These are phyloP conservation scores for Rhodamnia argentea DNA, from an alignment of 345 rosid genomes.

Conservation along the genomic window DNA sequence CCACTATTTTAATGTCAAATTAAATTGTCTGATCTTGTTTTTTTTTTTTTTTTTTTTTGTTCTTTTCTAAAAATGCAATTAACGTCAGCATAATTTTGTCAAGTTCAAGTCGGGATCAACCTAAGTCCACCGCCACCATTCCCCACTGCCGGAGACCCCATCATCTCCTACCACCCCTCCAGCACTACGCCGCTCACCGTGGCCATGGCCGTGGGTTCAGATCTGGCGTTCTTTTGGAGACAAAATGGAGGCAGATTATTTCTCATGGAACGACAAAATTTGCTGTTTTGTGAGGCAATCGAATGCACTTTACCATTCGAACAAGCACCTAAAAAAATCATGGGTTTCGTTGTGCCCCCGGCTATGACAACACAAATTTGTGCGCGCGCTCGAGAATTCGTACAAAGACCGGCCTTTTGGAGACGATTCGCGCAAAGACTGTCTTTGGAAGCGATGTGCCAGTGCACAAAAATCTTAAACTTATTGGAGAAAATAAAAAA, in stretches of 20 bases:
- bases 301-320: neutral
- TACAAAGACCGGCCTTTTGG: neutral
- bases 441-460: neutral
- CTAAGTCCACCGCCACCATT: neutral
- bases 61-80: neutral
- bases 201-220: neutral
- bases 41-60: accelerated
- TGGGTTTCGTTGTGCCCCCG: neutral
- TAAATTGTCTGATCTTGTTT: neutral
- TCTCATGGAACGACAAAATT: neutral
- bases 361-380: neutral
- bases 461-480: neutral
- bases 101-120: neutral
- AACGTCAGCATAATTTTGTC: neutral
- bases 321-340: neutral
- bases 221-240: neutral
- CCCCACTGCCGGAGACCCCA: neutral
- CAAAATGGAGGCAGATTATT: neutral
- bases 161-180: neutral
- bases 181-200: neutral
- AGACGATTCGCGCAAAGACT: neutral
- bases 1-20: neutral
- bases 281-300: neutral
- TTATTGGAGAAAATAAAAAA: neutral
- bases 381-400: neutral